Evolutionary conservation across 495 filamentous ascomycete genomes (phyloP).

Genomic region (Beverwykella pulmonaria): DNA sequence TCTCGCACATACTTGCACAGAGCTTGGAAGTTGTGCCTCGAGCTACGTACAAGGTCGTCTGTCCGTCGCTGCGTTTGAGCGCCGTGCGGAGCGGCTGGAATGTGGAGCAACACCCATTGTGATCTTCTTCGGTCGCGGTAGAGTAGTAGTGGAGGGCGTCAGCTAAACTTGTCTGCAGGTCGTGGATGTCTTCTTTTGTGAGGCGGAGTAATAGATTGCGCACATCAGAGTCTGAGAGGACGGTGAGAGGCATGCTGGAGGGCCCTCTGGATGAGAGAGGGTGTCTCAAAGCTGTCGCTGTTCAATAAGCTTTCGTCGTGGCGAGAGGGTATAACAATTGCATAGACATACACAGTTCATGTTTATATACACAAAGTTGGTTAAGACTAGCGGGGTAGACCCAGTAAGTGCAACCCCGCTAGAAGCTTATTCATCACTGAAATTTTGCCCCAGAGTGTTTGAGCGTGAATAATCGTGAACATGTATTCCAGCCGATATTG

Average conservation of each 20-base stretch:
- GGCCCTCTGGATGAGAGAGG: neutral
- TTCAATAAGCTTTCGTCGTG: neutral
- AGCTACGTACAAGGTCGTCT: constrained; percentile 80
- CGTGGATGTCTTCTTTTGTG: constrained; percentile 66
- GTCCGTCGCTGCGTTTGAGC: constrained; percentile 68
- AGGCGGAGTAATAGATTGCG: constrained; percentile 69
- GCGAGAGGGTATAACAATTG: neutral
- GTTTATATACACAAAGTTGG: neutral
- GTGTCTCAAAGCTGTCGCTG: neutral
- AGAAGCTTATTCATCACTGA: constrained; percentile 22
- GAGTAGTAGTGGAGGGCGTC: constrained; percentile 82
- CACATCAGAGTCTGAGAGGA: constrained; percentile 75
- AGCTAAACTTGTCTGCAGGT: constrained; percentile 66
- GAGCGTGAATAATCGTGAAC: constrained; percentile 25
- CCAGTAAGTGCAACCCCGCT: neutral
- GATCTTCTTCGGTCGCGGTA: constrained; percentile 56
- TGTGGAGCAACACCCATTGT: constrained; percentile 58
- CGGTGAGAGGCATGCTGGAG: constrained; percentile 68
- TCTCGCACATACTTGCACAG: no score
- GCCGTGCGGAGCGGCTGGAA: constrained; percentile 79
- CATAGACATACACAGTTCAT: no score
- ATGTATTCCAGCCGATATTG: constrained; percentile 22
- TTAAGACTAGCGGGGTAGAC: constrained; percentile 9
- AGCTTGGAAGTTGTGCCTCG: no score
- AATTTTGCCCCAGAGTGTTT: neutral